Conservation (phyloP, 1,284 basidiomycete species). For the Laetiporus sulphureus region DNA sequence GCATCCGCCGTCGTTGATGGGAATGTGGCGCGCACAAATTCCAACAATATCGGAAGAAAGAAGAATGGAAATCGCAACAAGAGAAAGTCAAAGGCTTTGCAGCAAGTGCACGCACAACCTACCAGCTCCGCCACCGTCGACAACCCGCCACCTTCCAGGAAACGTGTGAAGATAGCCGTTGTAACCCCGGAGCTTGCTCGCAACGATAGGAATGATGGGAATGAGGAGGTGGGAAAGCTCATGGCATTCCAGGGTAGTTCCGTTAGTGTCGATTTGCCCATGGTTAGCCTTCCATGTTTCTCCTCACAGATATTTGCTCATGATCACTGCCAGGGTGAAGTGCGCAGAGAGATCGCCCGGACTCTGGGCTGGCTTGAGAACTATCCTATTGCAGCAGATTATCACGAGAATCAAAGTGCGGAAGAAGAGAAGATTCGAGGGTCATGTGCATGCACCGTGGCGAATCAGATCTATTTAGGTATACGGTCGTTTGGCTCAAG, state of each 20-base stretch:
- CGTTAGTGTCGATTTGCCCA: conserved; percentile 3
- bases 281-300: not conserved
- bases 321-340: not conserved
- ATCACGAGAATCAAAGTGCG: not conserved
- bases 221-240: not conserved
- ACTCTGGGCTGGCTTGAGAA: conserved; percentile 1
- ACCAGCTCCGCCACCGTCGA: not conserved
- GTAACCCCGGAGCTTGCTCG: conserved; percentile 2
- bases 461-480: conserved; percentile 2
- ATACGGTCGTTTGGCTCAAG: not conserved
- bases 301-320: not conserved
- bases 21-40: not conserved
- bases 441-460: conserved; percentile 5
- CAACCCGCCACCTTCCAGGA: not conserved
- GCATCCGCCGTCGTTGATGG: not conserved
- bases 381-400: not conserved
- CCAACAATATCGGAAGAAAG: no score
- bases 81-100: no score
- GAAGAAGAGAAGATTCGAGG: not conserved
- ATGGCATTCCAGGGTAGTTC: conserved; percentile 3
- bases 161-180: conserved; percentile 1
- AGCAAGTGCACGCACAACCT: no score
- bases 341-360: conserved; percentile 3
- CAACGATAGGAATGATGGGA: conserved; percentile 1
- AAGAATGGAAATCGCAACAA: no score